Evolutionary conservation across 202 grass and related monocot species (phyloP).

Genomic region (Setaria italica): DNA sequence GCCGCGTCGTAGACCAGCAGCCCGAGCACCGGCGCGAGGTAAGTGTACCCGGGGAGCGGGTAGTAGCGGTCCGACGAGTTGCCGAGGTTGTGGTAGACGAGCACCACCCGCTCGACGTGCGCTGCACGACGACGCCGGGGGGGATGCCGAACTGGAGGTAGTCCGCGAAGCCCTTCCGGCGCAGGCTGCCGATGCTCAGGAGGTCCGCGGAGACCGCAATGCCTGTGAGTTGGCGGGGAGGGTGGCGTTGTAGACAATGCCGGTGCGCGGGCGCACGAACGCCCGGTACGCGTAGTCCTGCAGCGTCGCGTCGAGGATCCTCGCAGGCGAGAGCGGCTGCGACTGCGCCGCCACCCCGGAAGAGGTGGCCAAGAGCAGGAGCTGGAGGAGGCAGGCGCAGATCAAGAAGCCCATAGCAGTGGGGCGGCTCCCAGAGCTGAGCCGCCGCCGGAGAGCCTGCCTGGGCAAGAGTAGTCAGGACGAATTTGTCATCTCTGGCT

Average conservation of each 20-base stretch:
- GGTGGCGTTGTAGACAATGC: conserved; percentile 63
- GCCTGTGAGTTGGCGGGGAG: conserved; percentile 65
- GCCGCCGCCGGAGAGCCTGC: neutral
- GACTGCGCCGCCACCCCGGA: conserved; percentile 11
- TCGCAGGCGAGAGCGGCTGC: conserved; percentile 42
- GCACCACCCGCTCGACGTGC: conserved; percentile 64
- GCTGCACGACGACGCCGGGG: conserved; percentile 63
- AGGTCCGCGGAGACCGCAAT: conserved; percentile 63
- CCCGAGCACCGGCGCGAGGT: conserved; percentile 81
- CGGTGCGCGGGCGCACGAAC: conserved; percentile 66
- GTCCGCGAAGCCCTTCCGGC: conserved; percentile 42
- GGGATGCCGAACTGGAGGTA: conserved; percentile 74
- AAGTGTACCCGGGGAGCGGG: conserved; percentile 65
- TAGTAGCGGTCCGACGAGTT: conserved; percentile 62
- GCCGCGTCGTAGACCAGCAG: conserved; percentile 77
- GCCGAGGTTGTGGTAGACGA: conserved; percentile 85
- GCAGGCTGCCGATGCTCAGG: conserved; percentile 83
- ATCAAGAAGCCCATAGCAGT: conserved; percentile 60
- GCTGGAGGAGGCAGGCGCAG: conserved; percentile 50
- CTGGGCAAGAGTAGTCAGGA: conserved; percentile 4
- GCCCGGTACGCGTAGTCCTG: conserved; percentile 76
- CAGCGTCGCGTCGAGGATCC: conserved; percentile 69
- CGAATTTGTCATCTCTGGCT: neutral
- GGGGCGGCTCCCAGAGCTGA: neutral
- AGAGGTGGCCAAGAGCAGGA: conserved; percentile 7